phyloP scores from a whole-genome alignment of 2,329 filamentous ascomycete genomes.

The Penicillium sp. region DNA sequence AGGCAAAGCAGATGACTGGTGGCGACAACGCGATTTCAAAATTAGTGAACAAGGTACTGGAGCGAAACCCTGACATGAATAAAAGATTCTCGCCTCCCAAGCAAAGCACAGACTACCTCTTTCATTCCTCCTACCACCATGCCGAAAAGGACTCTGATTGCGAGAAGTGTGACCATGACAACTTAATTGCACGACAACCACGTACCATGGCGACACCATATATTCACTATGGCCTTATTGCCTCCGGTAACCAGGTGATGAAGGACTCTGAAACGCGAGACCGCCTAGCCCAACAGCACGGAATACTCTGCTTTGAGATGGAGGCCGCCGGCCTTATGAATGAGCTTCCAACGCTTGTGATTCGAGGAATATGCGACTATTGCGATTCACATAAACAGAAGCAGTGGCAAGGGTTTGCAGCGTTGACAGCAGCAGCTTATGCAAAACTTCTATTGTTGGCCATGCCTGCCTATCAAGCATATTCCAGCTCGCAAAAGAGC shows the following conservation, averaged over 20 bases:
- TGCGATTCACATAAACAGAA: constrained; percentile 15
- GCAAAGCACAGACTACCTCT: background rate
- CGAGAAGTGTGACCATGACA: constrained; percentile 1
- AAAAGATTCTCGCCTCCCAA: constrained; percentile 7
- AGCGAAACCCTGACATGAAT: background rate
- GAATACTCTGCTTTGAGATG: constrained; percentile 14
- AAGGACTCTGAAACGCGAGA: constrained; percentile 13
- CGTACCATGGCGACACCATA: background rate
- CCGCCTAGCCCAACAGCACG: constrained; percentile 1
- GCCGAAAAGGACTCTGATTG: background rate
- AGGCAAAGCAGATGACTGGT: background rate
- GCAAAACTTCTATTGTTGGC: background rate
- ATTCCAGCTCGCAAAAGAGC: too few species aligned
- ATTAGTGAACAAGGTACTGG: constrained; percentile 1
- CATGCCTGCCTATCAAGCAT: too few species aligned
- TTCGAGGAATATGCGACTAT: constrained; percentile 25
- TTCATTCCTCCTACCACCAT: constrained; percentile 5
- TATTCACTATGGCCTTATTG: constrained; percentile 9
- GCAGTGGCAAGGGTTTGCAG: background rate
- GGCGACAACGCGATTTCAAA: background rate
- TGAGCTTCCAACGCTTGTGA: constrained; percentile 17
- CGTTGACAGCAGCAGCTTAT: background rate
- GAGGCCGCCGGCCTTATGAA: constrained; percentile 22
- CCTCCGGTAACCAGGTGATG: constrained; percentile 14
- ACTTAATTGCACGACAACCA: constrained; percentile 2